phyloP scores from a whole-genome alignment of 176 grass and related monocot genomes.

The Thalia dealbata region DNA sequence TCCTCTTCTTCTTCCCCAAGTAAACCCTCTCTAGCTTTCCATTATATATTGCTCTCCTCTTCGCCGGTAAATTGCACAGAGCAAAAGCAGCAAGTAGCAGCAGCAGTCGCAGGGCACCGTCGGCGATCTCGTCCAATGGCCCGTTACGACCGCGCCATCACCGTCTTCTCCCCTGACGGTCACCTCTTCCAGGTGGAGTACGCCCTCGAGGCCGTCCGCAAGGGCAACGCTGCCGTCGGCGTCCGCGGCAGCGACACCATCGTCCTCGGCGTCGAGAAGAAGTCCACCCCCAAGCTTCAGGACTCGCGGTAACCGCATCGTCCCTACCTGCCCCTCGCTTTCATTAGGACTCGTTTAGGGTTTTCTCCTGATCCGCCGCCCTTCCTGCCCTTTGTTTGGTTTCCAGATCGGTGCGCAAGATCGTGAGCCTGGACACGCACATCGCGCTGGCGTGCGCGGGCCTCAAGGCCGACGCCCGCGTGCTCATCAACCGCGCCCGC shows the following conservation, averaged over 20 bases:
- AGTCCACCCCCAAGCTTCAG: constrained; percentile 95
- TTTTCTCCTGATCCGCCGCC: neutral
- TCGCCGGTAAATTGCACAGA: no score
- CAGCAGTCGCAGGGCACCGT: no score
- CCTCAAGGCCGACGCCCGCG: constrained; percentile 87
- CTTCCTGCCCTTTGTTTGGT: neutral
- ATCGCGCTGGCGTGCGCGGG: constrained; percentile 93
- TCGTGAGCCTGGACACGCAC: constrained; percentile 79
- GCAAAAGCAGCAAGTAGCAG: no score
- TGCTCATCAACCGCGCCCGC: constrained; percentile 85
- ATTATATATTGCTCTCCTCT: neutral
- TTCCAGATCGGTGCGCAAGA: constrained; percentile 68
- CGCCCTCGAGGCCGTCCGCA: constrained; percentile 96
- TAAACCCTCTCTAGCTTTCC: neutral
- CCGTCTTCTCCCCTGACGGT: constrained; percentile 96
- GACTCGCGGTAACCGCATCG: constrained; percentile 53
- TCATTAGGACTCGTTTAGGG: neutral
- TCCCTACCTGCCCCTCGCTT: no score
- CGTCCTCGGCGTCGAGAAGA: constrained; percentile 99
- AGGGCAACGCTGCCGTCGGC: constrained; percentile 97
- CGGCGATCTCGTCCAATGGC: constrained; percentile 35
- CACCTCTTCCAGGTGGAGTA: constrained; percentile 99
- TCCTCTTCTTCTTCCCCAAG: neutral
- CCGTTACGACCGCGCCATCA: constrained; percentile 98
- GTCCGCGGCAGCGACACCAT: constrained; percentile 85